These are phyloP conservation scores for Neospermospora avenae DNA, from an alignment of 2,329 filamentous ascomycete genomes.

Conservation along the genomic window DNA sequence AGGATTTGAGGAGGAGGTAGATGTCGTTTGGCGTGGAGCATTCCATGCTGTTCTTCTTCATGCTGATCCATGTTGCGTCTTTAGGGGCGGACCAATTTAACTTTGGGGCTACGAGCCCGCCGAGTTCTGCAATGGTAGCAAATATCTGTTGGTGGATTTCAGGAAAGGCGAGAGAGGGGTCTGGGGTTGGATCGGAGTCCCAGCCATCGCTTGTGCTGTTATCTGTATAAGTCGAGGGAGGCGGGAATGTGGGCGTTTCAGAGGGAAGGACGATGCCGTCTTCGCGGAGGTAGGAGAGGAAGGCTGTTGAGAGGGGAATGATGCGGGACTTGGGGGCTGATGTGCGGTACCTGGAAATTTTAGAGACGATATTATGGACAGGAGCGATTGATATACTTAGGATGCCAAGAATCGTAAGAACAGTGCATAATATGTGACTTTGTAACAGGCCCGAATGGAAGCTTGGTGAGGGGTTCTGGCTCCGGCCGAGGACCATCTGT, in stretches of 20 bases:
- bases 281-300: slow-evolving; percentile 82
- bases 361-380: neutral
- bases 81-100: slow-evolving; percentile 97
- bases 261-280: slow-evolving; percentile 89
- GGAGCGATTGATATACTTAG: slow-evolving; percentile 50
- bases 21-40: slow-evolving; percentile 87
- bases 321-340: slow-evolving; percentile 83
- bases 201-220: slow-evolving; percentile 54
- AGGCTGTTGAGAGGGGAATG: slow-evolving; percentile 70
- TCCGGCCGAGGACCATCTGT: slow-evolving; percentile 11
- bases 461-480: slow-evolving; percentile 33
- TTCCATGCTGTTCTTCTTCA: slow-evolving; percentile 82
- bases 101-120: slow-evolving; percentile 85
- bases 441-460: slow-evolving; percentile 79
- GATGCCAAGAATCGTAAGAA: slow-evolving; percentile 91
- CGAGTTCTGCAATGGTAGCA: slow-evolving; percentile 73
- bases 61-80: slow-evolving; percentile 90
- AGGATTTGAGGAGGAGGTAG: slow-evolving; percentile 90
- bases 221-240: slow-evolving; percentile 27
- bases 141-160: slow-evolving; percentile 77
- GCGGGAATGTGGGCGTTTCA: slow-evolving; percentile 41
- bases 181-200: slow-evolving; percentile 41
- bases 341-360: slow-evolving; percentile 61
- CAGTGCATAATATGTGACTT: slow-evolving; percentile 89
- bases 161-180: slow-evolving; percentile 45